A percentile compares a stretch with the other conserved stretches of the same genome.
These are phyloP conservation scores for Geosmithia putterillii DNA, from an alignment of 2,329 filamentous ascomycete genomes.

Conservation along the genomic window DNA sequence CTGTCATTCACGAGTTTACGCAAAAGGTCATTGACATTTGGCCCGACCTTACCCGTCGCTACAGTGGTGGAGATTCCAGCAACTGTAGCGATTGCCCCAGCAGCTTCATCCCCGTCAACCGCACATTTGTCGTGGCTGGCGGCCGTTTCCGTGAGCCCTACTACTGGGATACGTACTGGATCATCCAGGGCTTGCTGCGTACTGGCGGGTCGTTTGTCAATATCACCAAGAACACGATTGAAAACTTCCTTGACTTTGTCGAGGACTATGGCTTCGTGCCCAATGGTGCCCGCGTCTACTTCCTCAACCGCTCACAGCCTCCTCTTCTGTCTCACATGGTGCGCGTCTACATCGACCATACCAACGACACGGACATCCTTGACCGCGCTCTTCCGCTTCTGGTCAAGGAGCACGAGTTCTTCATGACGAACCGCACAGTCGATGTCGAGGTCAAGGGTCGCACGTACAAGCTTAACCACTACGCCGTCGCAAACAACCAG, in stretches of 20 bases:
- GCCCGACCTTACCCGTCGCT: constrained; percentile 53
- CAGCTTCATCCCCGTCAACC: constrained; percentile 54
- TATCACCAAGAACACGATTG: constrained; percentile 54
- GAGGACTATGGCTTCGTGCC: constrained; percentile 54
- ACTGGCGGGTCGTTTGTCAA: constrained; percentile 50
- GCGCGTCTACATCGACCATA: constrained; percentile 49
- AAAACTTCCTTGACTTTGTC: constrained; percentile 58
- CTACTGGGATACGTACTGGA: constrained; percentile 63
- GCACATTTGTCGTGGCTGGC: constrained; percentile 58
- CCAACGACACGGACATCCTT: constrained; percentile 48
- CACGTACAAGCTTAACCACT: constrained; percentile 44
- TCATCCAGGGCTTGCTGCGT: constrained; percentile 51
- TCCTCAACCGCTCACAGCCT: constrained; percentile 56
- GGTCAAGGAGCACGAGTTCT: constrained; percentile 52
- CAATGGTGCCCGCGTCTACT: constrained; percentile 56
- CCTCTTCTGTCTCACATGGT: constrained; percentile 57
- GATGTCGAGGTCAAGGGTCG: constrained; percentile 29
- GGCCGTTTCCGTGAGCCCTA: constrained; percentile 61
- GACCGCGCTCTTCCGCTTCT: constrained; percentile 49
- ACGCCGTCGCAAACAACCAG: constrained; percentile 50
- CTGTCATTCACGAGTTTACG: constrained; percentile 47
- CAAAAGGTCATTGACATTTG: constrained; percentile 56
- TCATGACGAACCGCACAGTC: constrained; percentile 46
- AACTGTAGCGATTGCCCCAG: constrained; percentile 48
- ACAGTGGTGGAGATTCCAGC: constrained; percentile 29